Evolutionary conservation across 345 rosid genomes (phyloP).

Genomic region (Lepidium didymum): DNA sequence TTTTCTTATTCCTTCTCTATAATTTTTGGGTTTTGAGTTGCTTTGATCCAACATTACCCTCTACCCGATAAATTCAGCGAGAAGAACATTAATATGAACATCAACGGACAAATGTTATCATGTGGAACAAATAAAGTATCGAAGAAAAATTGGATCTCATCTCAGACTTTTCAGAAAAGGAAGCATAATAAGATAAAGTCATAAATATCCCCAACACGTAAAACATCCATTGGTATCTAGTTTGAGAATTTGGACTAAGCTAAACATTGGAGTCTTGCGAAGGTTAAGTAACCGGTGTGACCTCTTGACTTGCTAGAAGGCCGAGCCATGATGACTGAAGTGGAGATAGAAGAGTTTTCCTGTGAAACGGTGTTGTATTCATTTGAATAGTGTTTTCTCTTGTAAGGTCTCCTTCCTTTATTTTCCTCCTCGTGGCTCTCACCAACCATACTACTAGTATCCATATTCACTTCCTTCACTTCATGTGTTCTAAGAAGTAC

Average conservation of each 20-base stretch:
- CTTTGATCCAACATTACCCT: too few relatives aligned
- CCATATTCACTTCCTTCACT: slow-evolving; percentile 59
- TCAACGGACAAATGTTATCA: slow-evolving; percentile 60
- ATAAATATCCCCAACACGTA: neutral
- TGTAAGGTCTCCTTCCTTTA: slow-evolving; percentile 43
- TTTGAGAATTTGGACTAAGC: slow-evolving; percentile 2
- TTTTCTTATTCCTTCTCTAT: too few relatives aligned
- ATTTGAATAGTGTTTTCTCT: slow-evolving; percentile 58
- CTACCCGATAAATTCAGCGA: slow-evolving; percentile 29
- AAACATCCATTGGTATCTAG: neutral
- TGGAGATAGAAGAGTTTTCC: slow-evolving; percentile 19
- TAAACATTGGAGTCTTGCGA: slow-evolving; percentile 74
- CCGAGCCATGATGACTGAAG: slow-evolving; percentile 51
- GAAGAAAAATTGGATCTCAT: neutral
- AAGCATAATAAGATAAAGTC: neutral
- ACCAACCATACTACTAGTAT: neutral
- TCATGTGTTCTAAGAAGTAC: slow-evolving; percentile 77
- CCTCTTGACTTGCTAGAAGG: slow-evolving; percentile 83
- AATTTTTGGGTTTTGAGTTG: too few relatives aligned
- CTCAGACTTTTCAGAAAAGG: neutral
- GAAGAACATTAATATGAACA: slow-evolving; percentile 74
- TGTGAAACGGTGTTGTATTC: slow-evolving; percentile 29
- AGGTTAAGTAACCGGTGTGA: slow-evolving; percentile 92
- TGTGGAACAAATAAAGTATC: neutral
- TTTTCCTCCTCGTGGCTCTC: slow-evolving; percentile 31